Base-by-base conservation (phyloP, 306 rosid species). In the Quercus robur region DNA sequence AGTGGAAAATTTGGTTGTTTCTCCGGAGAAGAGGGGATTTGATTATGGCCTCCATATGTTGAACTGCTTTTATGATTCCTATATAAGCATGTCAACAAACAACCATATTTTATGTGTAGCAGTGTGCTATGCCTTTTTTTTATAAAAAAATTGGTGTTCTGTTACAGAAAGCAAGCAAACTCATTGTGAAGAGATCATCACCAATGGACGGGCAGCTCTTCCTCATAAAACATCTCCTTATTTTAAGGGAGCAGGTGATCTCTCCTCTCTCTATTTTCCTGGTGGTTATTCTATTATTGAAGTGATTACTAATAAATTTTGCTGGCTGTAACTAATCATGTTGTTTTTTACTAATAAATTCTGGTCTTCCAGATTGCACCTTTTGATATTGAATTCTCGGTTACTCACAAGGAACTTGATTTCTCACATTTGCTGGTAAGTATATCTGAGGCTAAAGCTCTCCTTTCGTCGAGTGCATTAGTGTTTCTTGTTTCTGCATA, bases 361-460 rank as follows among this genome's bases (percentile, higher is more conserved):
- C 64, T 75, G 80, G 63, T 64, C 28, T 78, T 85, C 80, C 93
- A 96, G 99, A 96, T 96, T 76, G 98, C 97, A 33, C 97, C 97
- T 73, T 96, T 93, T 38, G 91, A 96, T 80, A 89, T 96, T 74
- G 99, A 96, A 82, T 93, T 96, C 85, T 91, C 94, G 20, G 97
- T 94, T 79, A 96, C 98, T 14, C 97, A 96, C 81, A 96, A 96
- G 92, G 99, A 96, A 80, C 99, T 96, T 69, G 98, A 96, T 86
- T 96, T 96, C 90, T 96, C 99, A 69, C 99, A 96, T 77, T 87
- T 96, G 85, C 93, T 96, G 97, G 99, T 96, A 70, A 84, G 98
- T 92, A 75, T 59, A 76, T 88, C 80, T 68, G 56, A 70, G 72
- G 80, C 83, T 70, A 59, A 74, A 77, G 73, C 72, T 75, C 66